Percentiles rank a stretch among this genome's conserved stretches.
Conservation (phyloP, 1,139 yeast species). For the Pichia sorboxylosa region DNA sequence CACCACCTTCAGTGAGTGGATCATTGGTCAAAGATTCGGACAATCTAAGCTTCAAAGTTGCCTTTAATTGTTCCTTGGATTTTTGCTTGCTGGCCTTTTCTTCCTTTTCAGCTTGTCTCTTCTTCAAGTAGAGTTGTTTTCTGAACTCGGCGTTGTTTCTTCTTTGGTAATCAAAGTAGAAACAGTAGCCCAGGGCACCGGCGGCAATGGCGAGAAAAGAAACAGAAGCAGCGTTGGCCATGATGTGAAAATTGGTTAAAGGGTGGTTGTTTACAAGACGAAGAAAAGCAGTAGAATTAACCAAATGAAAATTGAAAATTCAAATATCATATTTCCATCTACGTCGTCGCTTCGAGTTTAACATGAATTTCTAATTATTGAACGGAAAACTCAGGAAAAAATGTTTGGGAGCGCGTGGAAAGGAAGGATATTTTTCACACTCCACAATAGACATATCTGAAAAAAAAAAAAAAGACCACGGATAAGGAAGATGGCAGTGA, state of each 20-base stretch:
- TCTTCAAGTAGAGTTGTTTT: conserved; percentile 52
- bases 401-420: no score
- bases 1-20: conserved; percentile 62
- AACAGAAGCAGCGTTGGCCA: conserved; percentile 29
- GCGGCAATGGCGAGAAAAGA: conserved; percentile 42
- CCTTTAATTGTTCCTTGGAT: conserved; percentile 48
- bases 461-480: no score
- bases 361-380: background rate
- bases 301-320: background rate
- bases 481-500: conserved; percentile 37
- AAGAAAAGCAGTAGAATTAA: no score
- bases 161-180: conserved; percentile 86
- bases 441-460: no score
- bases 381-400: no score
- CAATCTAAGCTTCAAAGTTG: conserved; percentile 50
- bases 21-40: conserved; percentile 50
- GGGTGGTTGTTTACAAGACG: no score
- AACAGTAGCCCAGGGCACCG: conserved; percentile 64
- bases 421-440: no score
- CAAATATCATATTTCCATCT: background rate
- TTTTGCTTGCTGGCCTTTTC: conserved; percentile 40
- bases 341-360: background rate
- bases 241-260: no score
- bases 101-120: conserved; percentile 43
- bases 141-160: conserved; percentile 77